Base-by-base conservation (phyloP, 371 early-diverging fungal species). In the Mucor circinelloides region DNA sequence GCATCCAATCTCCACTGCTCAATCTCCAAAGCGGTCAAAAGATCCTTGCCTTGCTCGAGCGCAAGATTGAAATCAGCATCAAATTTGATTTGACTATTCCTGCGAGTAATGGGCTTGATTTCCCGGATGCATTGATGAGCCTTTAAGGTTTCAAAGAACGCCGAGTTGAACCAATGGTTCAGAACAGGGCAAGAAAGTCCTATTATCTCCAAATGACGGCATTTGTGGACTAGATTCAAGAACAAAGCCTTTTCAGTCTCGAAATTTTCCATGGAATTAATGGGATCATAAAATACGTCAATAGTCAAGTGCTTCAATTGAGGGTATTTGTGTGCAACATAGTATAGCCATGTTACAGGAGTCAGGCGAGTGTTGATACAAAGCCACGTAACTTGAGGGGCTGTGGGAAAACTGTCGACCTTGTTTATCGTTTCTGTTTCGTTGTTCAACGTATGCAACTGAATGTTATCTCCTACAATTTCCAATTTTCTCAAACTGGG, bases 311-410 rank as follows among this genome's bases (percentile, higher is more conserved):
- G 2, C 10, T 44, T 46, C 1, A 70, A 7, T 8, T 30, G 12
- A 13, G 63, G 63, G 42, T 70, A 70, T 42, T 70, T 70, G 34
- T 62, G 66, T 52, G 66, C 63, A 21, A 70, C 54, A 23, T 66
- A 70, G 15, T 42, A 48, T 2, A 70, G 40, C 71, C 71, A 70
- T 1, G 28, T 36, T 8, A 36, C 6, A 27, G 69, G 52, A 17
- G 44, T 55, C 15, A 36, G 30, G 9, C 42, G 34, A 12, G 69
- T 69, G 19, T 69, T 42, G 56, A 50, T 46, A 46, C 46, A 28
- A 0, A 69, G 23, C 0, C n/a, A n/a, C 0, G 17, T n/a, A 6
- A 69, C 9, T 1, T 38, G 19, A 28, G 19, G 19, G 13, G 42
- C 63, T 50, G 15, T 30, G 15, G 58, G 52, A 31, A 40, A 32